phyloP scores from a whole-genome alignment of 768 basidiomycete genomes.

The Hericium coralloides region DNA sequence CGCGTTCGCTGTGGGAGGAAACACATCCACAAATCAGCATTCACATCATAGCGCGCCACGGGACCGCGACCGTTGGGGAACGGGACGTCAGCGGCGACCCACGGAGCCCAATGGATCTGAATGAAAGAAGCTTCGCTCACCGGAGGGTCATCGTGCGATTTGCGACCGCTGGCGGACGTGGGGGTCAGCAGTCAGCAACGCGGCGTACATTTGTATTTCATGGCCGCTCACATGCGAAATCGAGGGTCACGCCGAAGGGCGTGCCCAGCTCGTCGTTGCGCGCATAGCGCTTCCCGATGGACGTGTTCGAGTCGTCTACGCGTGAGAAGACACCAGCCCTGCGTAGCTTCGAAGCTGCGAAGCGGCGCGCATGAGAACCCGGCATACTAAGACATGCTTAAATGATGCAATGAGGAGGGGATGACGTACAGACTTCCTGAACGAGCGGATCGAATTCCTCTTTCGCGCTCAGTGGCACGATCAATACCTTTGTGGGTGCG shows the following conservation, averaged over 20 bases:
- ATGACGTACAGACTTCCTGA: conserved; percentile 73
- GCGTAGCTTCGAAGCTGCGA: conserved; percentile 76
- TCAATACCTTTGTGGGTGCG: conserved; percentile 94
- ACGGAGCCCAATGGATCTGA: too few species aligned
- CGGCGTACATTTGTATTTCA: too few species aligned
- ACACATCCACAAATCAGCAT: not conserved
- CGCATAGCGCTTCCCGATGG: conserved; percentile 95
- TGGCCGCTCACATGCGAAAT: conserved; percentile 71
- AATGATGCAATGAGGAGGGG: conserved; percentile 2
- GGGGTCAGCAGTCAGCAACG: conserved; percentile 2
- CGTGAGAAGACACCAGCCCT: conserved; percentile 84
- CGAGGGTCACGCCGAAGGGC: conserved; percentile 91
- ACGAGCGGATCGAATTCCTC: conserved; percentile 80
- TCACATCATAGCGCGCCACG: not conserved
- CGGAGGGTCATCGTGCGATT: conserved; percentile 92
- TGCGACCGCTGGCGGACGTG: conserved; percentile 54
- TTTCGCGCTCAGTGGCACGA: conserved; percentile 86
- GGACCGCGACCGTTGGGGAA: not conserved
- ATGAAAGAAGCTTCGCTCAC: conserved; percentile 32
- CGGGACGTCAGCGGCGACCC: not conserved
- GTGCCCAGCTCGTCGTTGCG: conserved; percentile 98
- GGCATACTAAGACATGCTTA: not conserved
- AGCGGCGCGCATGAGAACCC: conserved; percentile 1
- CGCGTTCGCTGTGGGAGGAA: conserved; percentile 67
- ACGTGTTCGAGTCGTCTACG: conserved; percentile 91